These are phyloP conservation scores for Colletotrichum horii DNA, from an alignment of 2,329 filamentous ascomycete species.

Conservation along the genomic window DNA sequence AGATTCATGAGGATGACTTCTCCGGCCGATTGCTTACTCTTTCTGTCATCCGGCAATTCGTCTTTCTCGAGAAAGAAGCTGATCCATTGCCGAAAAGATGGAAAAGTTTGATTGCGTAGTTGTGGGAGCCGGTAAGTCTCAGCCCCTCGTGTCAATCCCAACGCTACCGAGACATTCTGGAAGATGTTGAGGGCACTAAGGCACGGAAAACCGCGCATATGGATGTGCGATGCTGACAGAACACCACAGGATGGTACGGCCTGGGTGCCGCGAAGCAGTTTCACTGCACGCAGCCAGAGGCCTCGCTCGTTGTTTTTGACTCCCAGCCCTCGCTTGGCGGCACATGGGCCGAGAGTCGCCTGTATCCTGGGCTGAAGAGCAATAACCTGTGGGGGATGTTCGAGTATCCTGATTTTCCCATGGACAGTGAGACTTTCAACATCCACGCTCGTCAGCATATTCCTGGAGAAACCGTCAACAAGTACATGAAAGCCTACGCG, in stretches of 20 bases:
- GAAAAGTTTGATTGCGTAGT: constrained; percentile 52
- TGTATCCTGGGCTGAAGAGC: constrained; percentile 72
- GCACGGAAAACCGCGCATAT: neutral
- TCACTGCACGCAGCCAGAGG: constrained; percentile 60
- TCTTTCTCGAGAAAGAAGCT: neutral
- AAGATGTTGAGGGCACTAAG: neutral
- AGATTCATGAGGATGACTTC: neutral
- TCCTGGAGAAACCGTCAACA: constrained; percentile 48
- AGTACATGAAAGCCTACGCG: constrained; percentile 52
- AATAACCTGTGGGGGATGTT: constrained; percentile 78
- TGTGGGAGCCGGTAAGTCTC: constrained; percentile 56
- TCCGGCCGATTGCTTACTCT: neutral
- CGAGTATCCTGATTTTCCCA: constrained; percentile 76
- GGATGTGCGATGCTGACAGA: neutral
- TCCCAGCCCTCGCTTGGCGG: constrained; percentile 64
- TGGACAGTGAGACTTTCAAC: constrained; percentile 61
- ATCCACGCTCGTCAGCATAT: constrained; percentile 51
- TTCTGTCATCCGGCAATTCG: neutral
- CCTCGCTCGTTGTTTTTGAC: constrained; percentile 65
- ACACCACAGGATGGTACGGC: constrained; percentile 53
- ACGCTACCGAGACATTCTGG: neutral
- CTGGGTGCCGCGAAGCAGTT: constrained; percentile 67
- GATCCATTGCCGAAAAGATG: constrained; percentile 28
- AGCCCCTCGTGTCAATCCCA: neutral
- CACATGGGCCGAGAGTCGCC: constrained; percentile 69